Base-by-base conservation (phyloP, 2,329 filamentous ascomycete species). In the Hypoxylon sp. region DNA sequence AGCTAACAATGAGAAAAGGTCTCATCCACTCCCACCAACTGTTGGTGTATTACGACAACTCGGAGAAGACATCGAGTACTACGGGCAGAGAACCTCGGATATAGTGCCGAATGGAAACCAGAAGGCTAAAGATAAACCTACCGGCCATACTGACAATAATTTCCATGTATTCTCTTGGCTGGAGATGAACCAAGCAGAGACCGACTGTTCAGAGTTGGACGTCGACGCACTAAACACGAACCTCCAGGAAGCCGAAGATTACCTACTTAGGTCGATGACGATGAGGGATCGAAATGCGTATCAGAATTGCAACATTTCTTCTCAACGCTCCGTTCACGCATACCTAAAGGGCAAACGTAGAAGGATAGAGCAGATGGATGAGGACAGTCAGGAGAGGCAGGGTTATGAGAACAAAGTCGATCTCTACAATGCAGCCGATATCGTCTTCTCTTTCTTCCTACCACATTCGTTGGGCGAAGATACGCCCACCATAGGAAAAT, bases 361-460 rank as follows among this genome's bases (percentile, higher is more conserved):
- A 4, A 39, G 55, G 1, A 29, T 63, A 5, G 63, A 65, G 8
- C 41, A 32, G 7, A 25, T 9, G 0, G 55, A 63, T 5, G 66
- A 63, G 3, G 34, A 60, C n/a, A 16, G 14, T 1, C 29, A 37
- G 16, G 46, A 50, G 14, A 59, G 43, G 29, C 30, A 45, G 34
- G 55, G 52, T 6, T 70, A 62, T 52, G 67, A 70, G 21, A 60
- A 43, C 12, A 62, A 59, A 23, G 58, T 75, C 12, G 73, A 75
- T 46, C 25, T 72, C 19, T 71, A 74, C 60, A 74, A 72, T 34
- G 63, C 71, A 1, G 72, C 69, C 11, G 66, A 69, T 34, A 41
- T 71, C 9, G 25, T 72, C 2, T 71, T 70, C 34, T 46, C 52
- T 8, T 73, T 71, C 56, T 75, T 75, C 47, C 37, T 74, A 5